Percentiles rank a stretch among this genome's conserved stretches.
These are phyloP conservation scores for Colletotrichum viniferum DNA, from an alignment of 2,329 filamentous ascomycete genomes.

Conservation along the genomic window DNA sequence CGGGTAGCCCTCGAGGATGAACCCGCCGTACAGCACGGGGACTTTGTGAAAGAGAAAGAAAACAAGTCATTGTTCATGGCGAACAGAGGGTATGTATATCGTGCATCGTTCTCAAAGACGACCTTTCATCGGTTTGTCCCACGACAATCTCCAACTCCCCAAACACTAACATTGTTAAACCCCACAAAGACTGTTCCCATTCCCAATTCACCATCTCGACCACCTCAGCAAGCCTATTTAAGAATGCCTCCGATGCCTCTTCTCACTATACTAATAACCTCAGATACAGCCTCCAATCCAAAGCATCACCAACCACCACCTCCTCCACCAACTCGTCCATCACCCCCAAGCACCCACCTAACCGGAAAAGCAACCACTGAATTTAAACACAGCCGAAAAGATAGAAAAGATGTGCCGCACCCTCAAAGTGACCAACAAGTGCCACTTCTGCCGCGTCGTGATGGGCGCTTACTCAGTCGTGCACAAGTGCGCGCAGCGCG, in stretches of 20 bases:
- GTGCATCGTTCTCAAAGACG: neutral
- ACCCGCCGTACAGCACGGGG: neutral
- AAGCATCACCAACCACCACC: neutral
- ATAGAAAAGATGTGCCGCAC: neutral
- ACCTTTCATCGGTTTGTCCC: neutral
- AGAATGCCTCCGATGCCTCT: neutral
- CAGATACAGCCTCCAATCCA: neutral
- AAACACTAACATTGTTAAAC: accelerated
- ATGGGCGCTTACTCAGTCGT: neutral
- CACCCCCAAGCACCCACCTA: neutral
- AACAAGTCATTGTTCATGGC: neutral
- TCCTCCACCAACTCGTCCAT: neutral
- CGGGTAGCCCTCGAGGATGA: neutral
- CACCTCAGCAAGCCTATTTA: neutral
- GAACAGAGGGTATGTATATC: neutral
- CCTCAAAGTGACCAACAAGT: neutral
- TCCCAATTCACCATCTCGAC: neutral
- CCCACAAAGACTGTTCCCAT: neutral
- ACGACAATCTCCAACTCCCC: neutral
- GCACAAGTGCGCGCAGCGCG: neutral
- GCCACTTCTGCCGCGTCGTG: neutral
- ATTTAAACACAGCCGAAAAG: too few relatives aligned
- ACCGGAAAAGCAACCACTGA: too few relatives aligned
- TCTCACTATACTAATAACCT: too few relatives aligned
- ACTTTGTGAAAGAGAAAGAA: accelerated